Evolutionary conservation across 192 early-diverging fungal species (phyloP).

Genomic region (Umbelopsis sp.): DNA sequence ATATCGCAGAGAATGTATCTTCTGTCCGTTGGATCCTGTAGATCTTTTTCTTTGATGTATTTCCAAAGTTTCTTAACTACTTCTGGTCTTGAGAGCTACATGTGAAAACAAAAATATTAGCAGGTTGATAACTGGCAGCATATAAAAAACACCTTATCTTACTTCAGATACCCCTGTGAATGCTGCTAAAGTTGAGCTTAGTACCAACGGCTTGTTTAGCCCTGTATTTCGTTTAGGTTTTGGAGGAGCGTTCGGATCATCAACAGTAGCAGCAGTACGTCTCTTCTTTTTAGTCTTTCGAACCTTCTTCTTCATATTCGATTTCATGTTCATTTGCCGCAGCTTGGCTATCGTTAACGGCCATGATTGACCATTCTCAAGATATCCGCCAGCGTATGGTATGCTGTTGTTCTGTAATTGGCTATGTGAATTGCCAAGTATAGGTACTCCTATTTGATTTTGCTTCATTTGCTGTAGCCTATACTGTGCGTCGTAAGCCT

Average conservation of each 20-base stretch:
- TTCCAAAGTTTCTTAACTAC: constrained; percentile 63
- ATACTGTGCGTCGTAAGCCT: background rate
- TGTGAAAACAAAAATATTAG: background rate
- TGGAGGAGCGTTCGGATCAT: constrained; percentile 29
- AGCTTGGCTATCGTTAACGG: constrained; percentile 13
- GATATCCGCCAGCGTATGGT: constrained; percentile 26
- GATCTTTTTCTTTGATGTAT: constrained; percentile 58
- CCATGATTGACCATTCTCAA: constrained; percentile 7
- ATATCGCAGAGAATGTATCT: constrained; percentile 56
- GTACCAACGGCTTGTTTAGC: constrained; percentile 47
- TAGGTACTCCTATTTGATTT: background rate
- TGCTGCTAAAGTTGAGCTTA: constrained; percentile 40
- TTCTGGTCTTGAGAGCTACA: constrained; percentile 57
- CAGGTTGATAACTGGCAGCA: background rate
- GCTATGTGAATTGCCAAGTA: background rate
- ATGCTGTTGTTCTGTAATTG: constrained; percentile 14
- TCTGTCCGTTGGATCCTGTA: constrained; percentile 58
- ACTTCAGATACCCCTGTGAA: constrained; percentile 49
- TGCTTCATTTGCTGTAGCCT: background rate
- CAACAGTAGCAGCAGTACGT: constrained; percentile 24
- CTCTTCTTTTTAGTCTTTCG: constrained; percentile 30
- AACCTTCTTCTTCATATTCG: constrained; percentile 18
- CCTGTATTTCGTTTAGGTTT: constrained; percentile 46
- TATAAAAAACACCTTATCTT: background rate
- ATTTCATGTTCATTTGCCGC: constrained; percentile 17